A percentile compares a stretch with the other conserved stretches of the same genome.
Evolutionary conservation across 371 early-diverging fungal genomes (phyloP).

Genomic region (Funneliformis caledonium): DNA sequence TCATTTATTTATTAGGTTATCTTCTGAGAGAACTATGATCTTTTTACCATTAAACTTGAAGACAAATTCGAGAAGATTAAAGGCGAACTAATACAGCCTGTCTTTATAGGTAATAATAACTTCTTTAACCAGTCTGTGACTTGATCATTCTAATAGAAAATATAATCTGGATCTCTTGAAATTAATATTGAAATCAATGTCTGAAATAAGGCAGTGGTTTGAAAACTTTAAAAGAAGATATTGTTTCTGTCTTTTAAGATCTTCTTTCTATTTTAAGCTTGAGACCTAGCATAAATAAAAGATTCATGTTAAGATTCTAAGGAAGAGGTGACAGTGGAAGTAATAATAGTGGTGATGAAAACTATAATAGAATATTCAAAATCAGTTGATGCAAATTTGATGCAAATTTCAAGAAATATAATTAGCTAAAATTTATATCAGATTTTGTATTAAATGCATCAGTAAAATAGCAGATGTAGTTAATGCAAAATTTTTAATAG

Average conservation of each 20-base stretch:
- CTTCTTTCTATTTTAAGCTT: neutral
- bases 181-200: neutral
- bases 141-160: neutral
- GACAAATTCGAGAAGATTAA: neutral
- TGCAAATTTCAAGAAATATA: no score
- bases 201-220: constrained; percentile 24
- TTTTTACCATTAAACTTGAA: constrained; percentile 23
- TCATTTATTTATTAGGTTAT: constrained; percentile 14
- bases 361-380: no score
- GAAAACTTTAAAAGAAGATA: constrained; percentile 3
- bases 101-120: neutral
- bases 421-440: no score
- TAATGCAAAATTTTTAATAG: no score
- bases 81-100: neutral
- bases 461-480: no score
- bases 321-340: neutral
- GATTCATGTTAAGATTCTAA: neutral
- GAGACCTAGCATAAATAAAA: neutral
- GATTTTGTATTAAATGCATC: no score
- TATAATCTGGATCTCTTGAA: neutral
- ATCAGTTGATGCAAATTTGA: no score
- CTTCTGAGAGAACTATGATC: neutral
- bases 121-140: neutral
- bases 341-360: neutral
- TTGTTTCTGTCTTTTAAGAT: constrained; percentile 25